Conservation (phyloP, 1,284 basidiomycete genomes). For the Malassezia dermatis region DNA sequence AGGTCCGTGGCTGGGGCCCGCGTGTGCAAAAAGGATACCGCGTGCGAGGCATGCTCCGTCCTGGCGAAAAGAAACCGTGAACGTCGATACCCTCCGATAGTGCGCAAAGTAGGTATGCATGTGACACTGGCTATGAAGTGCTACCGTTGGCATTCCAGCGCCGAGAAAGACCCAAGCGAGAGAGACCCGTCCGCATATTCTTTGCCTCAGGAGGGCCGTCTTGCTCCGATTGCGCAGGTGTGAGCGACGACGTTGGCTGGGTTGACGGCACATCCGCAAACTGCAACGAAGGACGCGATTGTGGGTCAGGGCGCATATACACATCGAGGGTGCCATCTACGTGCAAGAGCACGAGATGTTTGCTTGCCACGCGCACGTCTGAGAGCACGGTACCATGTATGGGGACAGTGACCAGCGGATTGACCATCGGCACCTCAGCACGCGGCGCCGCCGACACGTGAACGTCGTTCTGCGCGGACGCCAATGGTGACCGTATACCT, state of each 20-base stretch:
- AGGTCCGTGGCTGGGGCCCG: slow-evolving; percentile 59
- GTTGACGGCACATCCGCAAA: neutral
- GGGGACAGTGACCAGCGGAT: neutral
- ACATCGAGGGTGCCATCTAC: slow-evolving; percentile 10
- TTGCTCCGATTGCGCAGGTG: neutral
- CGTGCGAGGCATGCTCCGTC: slow-evolving; percentile 31
- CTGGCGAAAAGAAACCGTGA: slow-evolving; percentile 30
- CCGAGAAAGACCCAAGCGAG: neutral
- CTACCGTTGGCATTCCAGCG: neutral
- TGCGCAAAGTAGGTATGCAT: neutral
- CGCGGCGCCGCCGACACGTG: neutral
- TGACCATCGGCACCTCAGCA: slow-evolving; percentile 6
- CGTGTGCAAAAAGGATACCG: slow-evolving; percentile 59
- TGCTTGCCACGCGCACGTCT: slow-evolving; percentile 1
- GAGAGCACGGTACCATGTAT: neutral
- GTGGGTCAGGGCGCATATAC: neutral
- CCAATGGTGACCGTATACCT: neutral
- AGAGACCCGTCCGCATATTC: neutral
- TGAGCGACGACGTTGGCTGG: neutral
- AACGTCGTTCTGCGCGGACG: neutral
- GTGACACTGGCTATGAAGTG: neutral
- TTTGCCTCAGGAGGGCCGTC: neutral
- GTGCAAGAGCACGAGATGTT: slow-evolving; percentile 6
- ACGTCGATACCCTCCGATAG: neutral
- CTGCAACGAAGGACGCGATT: neutral